phyloP scores from a whole-genome alignment of 1,284 basidiomycete genomes.

The Tylopilus orsonianus region DNA sequence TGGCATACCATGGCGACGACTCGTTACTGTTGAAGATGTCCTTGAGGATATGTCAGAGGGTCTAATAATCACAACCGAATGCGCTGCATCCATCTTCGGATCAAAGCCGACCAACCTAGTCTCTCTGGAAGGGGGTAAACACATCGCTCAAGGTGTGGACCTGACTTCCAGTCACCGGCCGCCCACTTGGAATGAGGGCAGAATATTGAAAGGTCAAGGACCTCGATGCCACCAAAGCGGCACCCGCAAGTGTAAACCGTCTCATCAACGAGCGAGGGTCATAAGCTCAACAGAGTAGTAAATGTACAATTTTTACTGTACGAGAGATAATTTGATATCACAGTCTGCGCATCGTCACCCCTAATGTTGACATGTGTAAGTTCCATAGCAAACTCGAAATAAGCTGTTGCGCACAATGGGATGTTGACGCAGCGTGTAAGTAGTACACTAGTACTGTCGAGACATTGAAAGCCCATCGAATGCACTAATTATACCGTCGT shows the following conservation, averaged over 20 bases:
- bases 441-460: too few species aligned
- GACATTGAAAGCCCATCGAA: too few species aligned
- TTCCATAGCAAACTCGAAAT: conserved; percentile 2
- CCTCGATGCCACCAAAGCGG: conserved; percentile 7
- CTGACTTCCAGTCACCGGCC: background rate
- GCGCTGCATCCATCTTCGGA: conserved; percentile 37
- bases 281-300: background rate
- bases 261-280: too few species aligned
- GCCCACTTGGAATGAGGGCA: background rate
- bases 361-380: conserved; percentile 16
- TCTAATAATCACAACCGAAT: conserved; percentile 53
- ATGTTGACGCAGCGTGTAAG: too few species aligned
- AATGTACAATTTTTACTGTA: background rate
- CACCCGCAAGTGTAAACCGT: conserved; percentile 10
- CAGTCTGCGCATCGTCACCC: background rate
- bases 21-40: conserved; percentile 33
- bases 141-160: too few species aligned
- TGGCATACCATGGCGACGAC: conserved; percentile 33
- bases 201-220: background rate
- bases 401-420: conserved; percentile 16
- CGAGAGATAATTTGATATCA: conserved; percentile 9
- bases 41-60: conserved; percentile 46
- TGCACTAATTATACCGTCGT: background rate
- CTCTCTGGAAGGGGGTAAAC: background rate
- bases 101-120: background rate